Evolutionary conservation across 441 rosid genomes (phyloP).

Genomic region (Gossypium laxum): DNA sequence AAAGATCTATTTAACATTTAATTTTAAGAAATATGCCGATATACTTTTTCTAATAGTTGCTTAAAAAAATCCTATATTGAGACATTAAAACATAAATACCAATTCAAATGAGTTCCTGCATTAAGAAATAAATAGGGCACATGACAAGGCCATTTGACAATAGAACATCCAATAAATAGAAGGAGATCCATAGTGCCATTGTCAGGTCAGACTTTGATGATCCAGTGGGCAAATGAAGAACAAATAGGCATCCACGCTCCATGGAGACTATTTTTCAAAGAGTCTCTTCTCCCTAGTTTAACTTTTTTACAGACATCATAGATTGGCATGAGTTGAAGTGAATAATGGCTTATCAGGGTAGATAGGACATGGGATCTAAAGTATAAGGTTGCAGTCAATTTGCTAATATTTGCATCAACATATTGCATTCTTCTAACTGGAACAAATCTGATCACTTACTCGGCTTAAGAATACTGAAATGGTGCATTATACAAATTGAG

Average conservation of each 20-base stretch:
- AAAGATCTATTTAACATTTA: not conserved
- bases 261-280: not conserved
- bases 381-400: not conserved
- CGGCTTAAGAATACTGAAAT: not conserved
- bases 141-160: not conserved
- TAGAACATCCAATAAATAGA: not conserved
- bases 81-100: not conserved
- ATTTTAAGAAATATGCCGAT: not conserved
- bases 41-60: not conserved
- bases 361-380: not conserved
- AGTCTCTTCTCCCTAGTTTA: not conserved
- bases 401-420: not conserved
- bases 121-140: not conserved
- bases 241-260: not conserved
- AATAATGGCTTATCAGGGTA: not conserved
- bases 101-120: conserved; percentile 1
- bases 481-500: not conserved
- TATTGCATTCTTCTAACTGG: not conserved
- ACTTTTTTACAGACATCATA: not conserved
- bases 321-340: not conserved
- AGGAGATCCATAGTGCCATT: not conserved
- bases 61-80: not conserved
- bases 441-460: not conserved
- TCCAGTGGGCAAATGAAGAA: not conserved
- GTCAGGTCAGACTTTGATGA: not conserved